phyloP scores from a whole-genome alignment of 2,329 filamentous ascomycete genomes.

The Sclerotinia trifoliorum region DNA sequence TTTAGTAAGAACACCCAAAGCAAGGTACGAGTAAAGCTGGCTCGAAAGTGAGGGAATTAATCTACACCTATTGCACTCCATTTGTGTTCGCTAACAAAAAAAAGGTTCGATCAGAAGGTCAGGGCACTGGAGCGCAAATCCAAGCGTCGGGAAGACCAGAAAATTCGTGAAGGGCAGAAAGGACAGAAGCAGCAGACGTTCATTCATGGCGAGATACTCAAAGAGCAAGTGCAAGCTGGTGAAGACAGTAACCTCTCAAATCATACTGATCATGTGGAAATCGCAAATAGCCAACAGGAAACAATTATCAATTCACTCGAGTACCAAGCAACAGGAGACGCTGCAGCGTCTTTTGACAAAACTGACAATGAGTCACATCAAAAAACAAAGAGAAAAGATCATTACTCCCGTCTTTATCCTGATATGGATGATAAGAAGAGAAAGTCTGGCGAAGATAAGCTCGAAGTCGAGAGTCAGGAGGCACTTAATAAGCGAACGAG shows the following conservation, averaged over 20 bases:
- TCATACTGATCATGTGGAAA: background rate
- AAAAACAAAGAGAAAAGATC: background rate
- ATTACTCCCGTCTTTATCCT: background rate
- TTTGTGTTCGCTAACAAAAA: background rate
- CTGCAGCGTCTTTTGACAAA: background rate
- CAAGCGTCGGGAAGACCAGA: background rate
- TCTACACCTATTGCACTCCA: background rate
- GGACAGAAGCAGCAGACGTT: background rate
- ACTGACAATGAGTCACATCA: background rate
- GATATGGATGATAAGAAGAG: background rate
- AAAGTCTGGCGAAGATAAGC: background rate
- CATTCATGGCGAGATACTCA: background rate
- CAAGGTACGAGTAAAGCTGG: background rate
- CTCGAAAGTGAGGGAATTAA: background rate
- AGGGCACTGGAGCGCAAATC: background rate
- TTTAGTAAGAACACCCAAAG: background rate
- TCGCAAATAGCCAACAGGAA: background rate
- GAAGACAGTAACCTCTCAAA: background rate
- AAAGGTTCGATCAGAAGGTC: background rate
- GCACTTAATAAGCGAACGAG: background rate
- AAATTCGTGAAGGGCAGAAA: background rate
- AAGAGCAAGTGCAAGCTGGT: background rate
- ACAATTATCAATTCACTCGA: background rate
- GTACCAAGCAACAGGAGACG: background rate
- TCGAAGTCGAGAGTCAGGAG: background rate